Conservation (phyloP, 2,329 filamentous ascomycete genomes). For the Aaosphaeria pasadenensis region DNA sequence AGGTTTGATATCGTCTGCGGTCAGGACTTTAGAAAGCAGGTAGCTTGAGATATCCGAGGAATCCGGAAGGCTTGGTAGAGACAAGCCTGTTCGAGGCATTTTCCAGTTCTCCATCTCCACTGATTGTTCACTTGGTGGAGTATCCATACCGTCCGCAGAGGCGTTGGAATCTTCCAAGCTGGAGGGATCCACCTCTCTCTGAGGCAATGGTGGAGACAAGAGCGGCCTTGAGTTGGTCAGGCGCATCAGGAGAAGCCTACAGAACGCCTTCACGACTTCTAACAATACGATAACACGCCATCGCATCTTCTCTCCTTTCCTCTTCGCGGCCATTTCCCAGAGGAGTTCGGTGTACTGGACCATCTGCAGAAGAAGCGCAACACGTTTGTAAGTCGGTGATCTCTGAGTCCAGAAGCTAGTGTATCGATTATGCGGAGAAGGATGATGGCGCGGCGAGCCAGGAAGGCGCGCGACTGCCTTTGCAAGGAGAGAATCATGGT, state of each 20-base stretch:
- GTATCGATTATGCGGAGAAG: slow-evolving; percentile 60
- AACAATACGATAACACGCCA: slow-evolving; percentile 87
- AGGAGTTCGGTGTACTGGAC: slow-evolving; percentile 92
- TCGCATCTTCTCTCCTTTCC: slow-evolving; percentile 73
- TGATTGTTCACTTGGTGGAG: slow-evolving; percentile 37
- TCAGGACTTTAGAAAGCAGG: slow-evolving; percentile 84
- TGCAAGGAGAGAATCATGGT: slow-evolving; percentile 84
- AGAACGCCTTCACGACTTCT: slow-evolving; percentile 83
- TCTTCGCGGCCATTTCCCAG: slow-evolving; percentile 96
- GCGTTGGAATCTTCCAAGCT: slow-evolving; percentile 51
- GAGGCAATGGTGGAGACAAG: slow-evolving; percentile 78
- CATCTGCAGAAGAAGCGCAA: slow-evolving; percentile 81
- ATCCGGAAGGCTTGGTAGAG: slow-evolving; percentile 77
- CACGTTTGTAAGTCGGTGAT: slow-evolving; percentile 70
- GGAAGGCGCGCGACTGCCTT: slow-evolving; percentile 58
- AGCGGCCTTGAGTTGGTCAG: slow-evolving; percentile 81
- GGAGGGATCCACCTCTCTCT: slow-evolving; percentile 74
- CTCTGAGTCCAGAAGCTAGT: slow-evolving; percentile 62
- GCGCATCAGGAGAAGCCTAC: slow-evolving; percentile 73
- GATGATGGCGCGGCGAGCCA: slow-evolving; percentile 49
- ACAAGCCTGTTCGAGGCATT: slow-evolving; percentile 92
- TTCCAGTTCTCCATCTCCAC: slow-evolving; percentile 61
- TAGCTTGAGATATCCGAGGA: slow-evolving; percentile 81
- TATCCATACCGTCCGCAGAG: slow-evolving; percentile 47
- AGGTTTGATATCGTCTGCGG: slow-evolving; percentile 94